Evolutionary conservation across 108 stramenopile species (phyloP).

Genomic region (Cylindrotheca fusiformis): DNA sequence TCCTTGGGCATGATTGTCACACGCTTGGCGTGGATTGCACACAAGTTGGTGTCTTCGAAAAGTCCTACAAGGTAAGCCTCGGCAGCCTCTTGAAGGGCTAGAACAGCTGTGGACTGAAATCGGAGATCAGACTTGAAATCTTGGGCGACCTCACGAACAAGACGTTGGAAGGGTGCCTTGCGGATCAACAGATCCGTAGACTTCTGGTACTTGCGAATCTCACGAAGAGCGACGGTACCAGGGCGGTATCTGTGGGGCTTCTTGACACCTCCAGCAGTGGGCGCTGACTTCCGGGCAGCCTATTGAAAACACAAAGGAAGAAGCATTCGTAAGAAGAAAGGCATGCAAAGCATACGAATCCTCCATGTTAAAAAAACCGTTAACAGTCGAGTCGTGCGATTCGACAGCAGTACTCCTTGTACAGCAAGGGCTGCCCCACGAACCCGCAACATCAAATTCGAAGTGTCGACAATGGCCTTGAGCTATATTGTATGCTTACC

Average conservation of each 20-base stretch:
- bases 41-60: constrained; percentile 95
- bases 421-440: background rate
- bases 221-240: constrained; percentile 81
- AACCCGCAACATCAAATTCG: no score
- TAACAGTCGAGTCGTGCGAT: no score
- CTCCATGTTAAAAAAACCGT: no score
- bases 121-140: constrained; percentile 80
- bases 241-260: constrained; percentile 85
- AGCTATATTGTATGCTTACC: no score
- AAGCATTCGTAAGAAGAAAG: background rate
- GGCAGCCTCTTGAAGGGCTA: constrained; percentile 92
- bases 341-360: background rate
- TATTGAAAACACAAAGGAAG: no score
- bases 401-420: background rate
- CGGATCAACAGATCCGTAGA: constrained; percentile 91
- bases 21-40: constrained; percentile 96
- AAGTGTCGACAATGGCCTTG: no score
- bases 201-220: constrained; percentile 94
- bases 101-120: constrained; percentile 88
- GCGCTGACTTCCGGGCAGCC: constrained; percentile 85
- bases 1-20: constrained; percentile 98
- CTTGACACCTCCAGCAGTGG: constrained; percentile 87
- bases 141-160: constrained; percentile 86
- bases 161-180: constrained; percentile 91
- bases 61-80: constrained; percentile 93